Conservation (phyloP, 106 monocot species). For the Apostasia shenzhenica region DNA sequence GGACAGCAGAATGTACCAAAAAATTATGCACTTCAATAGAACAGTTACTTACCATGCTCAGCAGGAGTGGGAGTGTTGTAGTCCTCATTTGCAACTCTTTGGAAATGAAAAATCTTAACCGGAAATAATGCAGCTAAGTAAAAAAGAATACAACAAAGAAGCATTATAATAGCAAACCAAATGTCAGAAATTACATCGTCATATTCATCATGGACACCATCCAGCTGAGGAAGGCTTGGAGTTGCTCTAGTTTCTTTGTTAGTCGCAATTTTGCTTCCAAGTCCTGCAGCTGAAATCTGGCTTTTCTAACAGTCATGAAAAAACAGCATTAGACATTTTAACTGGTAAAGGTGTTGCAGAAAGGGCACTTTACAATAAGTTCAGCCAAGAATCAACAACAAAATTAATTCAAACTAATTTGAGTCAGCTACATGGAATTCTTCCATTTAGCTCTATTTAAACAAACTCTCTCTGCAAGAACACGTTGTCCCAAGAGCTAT, state of each 20-base stretch:
- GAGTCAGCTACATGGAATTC: too few relatives aligned
- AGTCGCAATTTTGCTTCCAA: background rate
- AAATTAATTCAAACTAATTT: too few relatives aligned
- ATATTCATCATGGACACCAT: constrained; percentile 83
- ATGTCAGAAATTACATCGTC: constrained; percentile 43
- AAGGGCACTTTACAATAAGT: too few relatives aligned
- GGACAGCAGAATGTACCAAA: background rate
- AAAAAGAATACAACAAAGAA: constrained; percentile 5
- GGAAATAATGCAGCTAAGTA: constrained; percentile 11
- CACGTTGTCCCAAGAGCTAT: too few relatives aligned
- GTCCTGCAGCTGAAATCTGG: constrained; percentile 10
- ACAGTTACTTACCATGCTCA: constrained; percentile 42
- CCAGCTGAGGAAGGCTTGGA: constrained; percentile 54
- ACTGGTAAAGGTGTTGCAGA: too few relatives aligned
- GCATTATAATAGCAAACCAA: background rate
- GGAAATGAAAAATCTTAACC: constrained; percentile 47
- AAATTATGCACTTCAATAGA: background rate
- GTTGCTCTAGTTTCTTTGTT: constrained; percentile 11
- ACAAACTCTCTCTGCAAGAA: too few relatives aligned
- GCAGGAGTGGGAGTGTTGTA: constrained; percentile 56
- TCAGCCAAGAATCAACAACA: background rate
- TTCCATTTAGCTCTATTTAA: too few relatives aligned
- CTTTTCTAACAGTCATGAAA: constrained; percentile 16
- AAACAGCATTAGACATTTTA: constrained; percentile 2
- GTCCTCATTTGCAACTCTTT: constrained; percentile 59